These are phyloP conservation scores for Dioscorea zingiberensis DNA, from an alignment of 106 monocot species.

Conservation along the genomic window DNA sequence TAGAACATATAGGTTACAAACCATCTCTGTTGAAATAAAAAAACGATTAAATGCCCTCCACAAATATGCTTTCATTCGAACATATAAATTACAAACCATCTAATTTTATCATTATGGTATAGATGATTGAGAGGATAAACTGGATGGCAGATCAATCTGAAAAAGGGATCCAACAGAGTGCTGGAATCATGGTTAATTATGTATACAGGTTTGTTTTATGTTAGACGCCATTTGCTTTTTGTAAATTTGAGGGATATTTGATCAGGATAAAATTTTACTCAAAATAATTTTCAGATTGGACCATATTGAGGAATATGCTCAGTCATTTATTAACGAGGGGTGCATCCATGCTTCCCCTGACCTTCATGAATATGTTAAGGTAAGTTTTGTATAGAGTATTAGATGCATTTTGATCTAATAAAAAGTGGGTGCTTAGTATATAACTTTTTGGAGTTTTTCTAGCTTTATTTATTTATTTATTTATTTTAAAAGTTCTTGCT, in stretches of 20 bases:
- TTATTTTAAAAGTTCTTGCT: too few relatives aligned
- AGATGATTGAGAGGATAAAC: conserved; percentile 79
- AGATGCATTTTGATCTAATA: too few relatives aligned
- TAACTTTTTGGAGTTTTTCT: too few relatives aligned
- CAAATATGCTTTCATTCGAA: too few relatives aligned
- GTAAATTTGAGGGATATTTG: background rate
- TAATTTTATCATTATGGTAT: conserved; percentile 1
- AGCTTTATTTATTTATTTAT: too few relatives aligned
- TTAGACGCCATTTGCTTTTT: background rate
- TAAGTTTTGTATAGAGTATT: conserved; percentile 6
- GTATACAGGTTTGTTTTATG: conserved; percentile 49
- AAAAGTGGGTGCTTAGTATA: too few relatives aligned
- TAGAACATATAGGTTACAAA: background rate
- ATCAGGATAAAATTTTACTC: background rate
- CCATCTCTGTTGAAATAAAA: too few relatives aligned
- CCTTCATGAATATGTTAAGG: conserved; percentile 35
- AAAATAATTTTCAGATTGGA: conserved; percentile 41
- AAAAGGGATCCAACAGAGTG: conserved; percentile 68
- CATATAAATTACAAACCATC: background rate
- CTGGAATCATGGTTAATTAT: conserved; percentile 88
- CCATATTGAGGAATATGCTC: conserved; percentile 68
- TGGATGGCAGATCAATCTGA: conserved; percentile 88
- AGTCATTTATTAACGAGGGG: conserved; percentile 52
- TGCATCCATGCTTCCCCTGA: conserved; percentile 39
- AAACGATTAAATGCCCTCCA: too few relatives aligned